Conservation (phyloP, 306 rosid species). For the Fagus crenata region DNA sequence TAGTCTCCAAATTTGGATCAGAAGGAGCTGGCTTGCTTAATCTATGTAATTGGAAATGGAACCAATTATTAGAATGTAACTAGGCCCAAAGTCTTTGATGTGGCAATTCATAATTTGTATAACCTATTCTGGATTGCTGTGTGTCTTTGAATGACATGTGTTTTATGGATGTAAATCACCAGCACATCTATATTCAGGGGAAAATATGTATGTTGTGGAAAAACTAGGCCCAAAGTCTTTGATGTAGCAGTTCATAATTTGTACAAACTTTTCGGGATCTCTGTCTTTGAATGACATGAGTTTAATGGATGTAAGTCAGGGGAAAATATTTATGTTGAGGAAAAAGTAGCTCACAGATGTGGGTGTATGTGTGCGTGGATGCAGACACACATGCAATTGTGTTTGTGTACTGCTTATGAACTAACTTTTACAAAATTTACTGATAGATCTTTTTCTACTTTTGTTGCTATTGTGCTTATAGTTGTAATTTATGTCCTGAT, state of each 20-base stretch:
- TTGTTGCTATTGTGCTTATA: neutral
- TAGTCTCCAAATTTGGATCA: neutral
- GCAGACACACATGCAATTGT: neutral
- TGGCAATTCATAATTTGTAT: neutral
- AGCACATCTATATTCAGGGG: neutral
- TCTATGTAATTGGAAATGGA: neutral
- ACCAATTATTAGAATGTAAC: neutral
- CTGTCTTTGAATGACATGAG: neutral
- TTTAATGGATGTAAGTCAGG: neutral
- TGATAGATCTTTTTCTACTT: neutral
- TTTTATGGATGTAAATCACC: neutral
- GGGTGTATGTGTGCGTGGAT: neutral
- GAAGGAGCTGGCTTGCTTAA: neutral
- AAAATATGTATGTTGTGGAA: neutral
- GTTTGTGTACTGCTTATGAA: neutral
- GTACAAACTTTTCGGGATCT: neutral
- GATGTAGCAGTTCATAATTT: neutral
- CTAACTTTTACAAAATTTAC: neutral
- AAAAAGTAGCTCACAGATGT: neutral
- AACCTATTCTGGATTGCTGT: neutral
- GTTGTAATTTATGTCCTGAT: conserved; percentile 20
- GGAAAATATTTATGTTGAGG: neutral
- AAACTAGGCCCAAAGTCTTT: neutral
- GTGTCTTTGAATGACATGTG: neutral
- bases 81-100: neutral